Conservation (phyloP, 148 eudicot species). For the Chenopodium suecicum region DNA sequence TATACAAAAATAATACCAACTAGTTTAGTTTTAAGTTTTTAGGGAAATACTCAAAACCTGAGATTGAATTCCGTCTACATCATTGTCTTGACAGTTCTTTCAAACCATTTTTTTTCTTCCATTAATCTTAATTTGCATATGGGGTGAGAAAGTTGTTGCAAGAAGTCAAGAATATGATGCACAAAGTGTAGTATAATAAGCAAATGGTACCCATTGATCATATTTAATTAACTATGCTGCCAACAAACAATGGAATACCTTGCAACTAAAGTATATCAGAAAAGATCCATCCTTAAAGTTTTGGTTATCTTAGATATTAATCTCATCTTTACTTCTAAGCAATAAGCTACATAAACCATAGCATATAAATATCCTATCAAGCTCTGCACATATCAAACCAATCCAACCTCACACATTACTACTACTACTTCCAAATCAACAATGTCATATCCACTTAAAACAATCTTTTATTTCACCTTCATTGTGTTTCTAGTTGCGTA, state of each 20-base stretch:
- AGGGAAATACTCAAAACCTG: too few relatives aligned
- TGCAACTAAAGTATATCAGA: conserved; percentile 24
- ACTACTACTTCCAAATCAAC: background rate
- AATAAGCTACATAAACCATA: conserved; percentile 22
- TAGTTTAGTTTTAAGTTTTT: too few relatives aligned
- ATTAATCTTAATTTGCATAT: too few relatives aligned
- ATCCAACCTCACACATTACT: conserved; percentile 11
- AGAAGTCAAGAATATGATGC: background rate
- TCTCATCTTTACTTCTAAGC: conserved; percentile 37
- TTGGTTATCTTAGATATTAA: conserved; percentile 25
- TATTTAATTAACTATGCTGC: conserved; percentile 2
- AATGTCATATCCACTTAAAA: conserved; percentile 16
- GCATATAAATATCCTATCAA: conserved; percentile 31
- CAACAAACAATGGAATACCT: conserved; percentile 27
- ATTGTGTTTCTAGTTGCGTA: conserved; percentile 11
- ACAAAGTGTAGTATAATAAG: background rate
- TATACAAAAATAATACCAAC: too few relatives aligned
- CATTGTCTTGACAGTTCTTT: too few relatives aligned
- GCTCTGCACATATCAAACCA: conserved; percentile 8
- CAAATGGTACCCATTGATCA: conserved; percentile 1
- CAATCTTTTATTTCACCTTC: conserved; percentile 14
- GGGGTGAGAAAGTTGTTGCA: too few relatives aligned
- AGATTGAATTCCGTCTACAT: too few relatives aligned
- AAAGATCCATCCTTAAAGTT: conserved; percentile 32
- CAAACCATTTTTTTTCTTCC: too few relatives aligned